Percentiles rank a stretch among this genome's conserved stretches.
Evolutionary conservation across 768 basidiomycete species (phyloP).

Genomic region (Rhodosporidiobolus odoratus): DNA sequence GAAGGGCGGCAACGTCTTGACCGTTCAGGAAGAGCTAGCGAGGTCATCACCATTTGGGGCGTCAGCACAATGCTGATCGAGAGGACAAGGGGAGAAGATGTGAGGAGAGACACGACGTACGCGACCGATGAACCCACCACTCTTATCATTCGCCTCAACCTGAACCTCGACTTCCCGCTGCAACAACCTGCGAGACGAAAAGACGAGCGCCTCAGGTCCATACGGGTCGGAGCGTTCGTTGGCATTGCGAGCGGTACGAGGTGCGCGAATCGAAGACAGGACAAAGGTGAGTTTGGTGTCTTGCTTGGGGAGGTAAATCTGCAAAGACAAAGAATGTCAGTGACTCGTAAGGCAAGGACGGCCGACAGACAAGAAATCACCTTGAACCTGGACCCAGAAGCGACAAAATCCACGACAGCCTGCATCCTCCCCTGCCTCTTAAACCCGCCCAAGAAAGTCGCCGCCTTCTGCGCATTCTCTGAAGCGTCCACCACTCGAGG

Average conservation of each 20-base stretch:
- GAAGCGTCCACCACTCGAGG: conserved; percentile 83
- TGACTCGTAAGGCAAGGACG: background rate
- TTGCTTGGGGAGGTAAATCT: conserved; percentile 42
- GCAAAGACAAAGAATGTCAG: background rate
- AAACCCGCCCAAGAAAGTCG: conserved; percentile 79
- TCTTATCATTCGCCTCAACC: conserved; percentile 83
- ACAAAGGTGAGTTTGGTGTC: conserved; percentile 91
- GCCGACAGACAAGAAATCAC: conserved; percentile 54
- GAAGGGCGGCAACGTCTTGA: conserved; percentile 76
- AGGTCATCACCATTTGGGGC: background rate
- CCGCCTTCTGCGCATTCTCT: conserved; percentile 53
- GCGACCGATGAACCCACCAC: conserved; percentile 88
- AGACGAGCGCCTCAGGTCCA: conserved; percentile 75
- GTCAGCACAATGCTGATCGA: background rate
- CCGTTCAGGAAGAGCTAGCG: conserved; percentile 52
- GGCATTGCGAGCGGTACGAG: conserved; percentile 70
- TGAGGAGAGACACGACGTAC: conserved; percentile 47
- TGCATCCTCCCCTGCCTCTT: conserved; percentile 78
- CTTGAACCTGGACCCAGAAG: conserved; percentile 95
- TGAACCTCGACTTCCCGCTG: conserved; percentile 94
- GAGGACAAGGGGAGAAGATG: conserved; percentile 54
- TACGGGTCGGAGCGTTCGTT: conserved; percentile 83
- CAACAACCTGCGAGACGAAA: conserved; percentile 72
- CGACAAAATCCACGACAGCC: conserved; percentile 86
- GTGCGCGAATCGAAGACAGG: conserved; percentile 85